Percentiles rank a stretch among this genome's conserved stretches.
These are phyloP conservation scores for Thielaviopsis populi DNA, from an alignment of 2,329 filamentous ascomycete species.

Conservation along the genomic window DNA sequence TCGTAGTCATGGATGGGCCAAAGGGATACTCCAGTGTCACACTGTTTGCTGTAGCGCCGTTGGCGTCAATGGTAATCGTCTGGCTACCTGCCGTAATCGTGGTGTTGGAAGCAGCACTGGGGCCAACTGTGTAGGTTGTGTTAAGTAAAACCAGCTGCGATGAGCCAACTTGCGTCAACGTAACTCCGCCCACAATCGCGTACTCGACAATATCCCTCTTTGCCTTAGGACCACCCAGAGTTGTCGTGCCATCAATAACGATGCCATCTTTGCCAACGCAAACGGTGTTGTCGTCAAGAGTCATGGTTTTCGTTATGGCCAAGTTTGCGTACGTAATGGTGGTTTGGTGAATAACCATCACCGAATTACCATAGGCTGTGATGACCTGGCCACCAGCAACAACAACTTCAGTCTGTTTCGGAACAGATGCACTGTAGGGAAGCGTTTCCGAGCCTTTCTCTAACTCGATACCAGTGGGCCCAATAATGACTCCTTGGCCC, in stretches of 20 bases:
- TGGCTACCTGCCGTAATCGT: conserved; percentile 30
- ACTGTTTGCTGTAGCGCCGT: conserved; percentile 33
- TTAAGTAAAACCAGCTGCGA: conserved; percentile 36
- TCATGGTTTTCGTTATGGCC: conserved; percentile 24
- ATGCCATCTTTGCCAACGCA: conserved; percentile 34
- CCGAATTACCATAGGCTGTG: conserved; percentile 29
- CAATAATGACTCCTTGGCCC: conserved; percentile 25
- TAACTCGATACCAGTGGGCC: conserved; percentile 24
- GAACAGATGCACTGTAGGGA: conserved; percentile 23
- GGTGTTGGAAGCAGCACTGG: conserved; percentile 29
- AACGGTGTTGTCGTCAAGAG: conserved; percentile 37
- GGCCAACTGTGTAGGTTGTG: conserved; percentile 37
- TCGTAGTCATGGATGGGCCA: conserved; percentile 25
- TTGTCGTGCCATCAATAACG: conserved; percentile 25
- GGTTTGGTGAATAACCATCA: conserved; percentile 29
- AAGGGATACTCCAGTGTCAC: conserved; percentile 33
- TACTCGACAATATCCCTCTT: conserved; percentile 26
- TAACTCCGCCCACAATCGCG: conserved; percentile 38
- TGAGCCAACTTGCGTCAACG: conserved; percentile 35
- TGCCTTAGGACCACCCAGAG: conserved; percentile 30
- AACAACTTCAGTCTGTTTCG: conserved; percentile 29
- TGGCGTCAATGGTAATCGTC: conserved; percentile 36
- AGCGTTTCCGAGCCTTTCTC: conserved; percentile 25
- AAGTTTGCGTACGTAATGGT: conserved; percentile 32
- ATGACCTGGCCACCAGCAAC: conserved; percentile 35